Percentiles rank a stretch among this genome's conserved stretches.
phyloP scores from a whole-genome alignment of 257 asterid genomes.

The Solanum ossicruentum region DNA sequence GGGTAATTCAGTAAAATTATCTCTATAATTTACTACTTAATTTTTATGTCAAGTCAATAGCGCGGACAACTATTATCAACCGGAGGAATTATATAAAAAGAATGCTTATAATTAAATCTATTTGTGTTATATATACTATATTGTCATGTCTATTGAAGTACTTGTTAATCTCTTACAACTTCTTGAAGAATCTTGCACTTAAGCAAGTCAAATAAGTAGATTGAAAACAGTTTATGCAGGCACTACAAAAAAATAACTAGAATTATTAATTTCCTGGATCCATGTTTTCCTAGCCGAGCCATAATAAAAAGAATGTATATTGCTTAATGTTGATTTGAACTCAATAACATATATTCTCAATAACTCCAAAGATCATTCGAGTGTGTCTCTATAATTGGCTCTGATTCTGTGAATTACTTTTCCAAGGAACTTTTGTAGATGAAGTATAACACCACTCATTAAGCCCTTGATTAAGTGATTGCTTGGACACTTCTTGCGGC shows the following conservation, averaged over 20 bases:
- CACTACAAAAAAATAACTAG: neutral
- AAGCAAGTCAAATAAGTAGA: neutral
- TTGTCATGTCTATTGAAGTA: neutral
- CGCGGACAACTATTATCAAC: too few relatives aligned
- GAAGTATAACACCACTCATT: neutral
- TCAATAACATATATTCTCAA: neutral
- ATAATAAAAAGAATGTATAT: neutral
- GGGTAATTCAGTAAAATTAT: too few relatives aligned
- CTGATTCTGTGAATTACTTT: neutral
- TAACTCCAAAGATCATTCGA: neutral
- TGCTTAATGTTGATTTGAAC: neutral
- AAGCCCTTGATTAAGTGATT: neutral
- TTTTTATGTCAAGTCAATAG: too few relatives aligned
- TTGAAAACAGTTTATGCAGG: neutral
- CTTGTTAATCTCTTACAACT: neutral
- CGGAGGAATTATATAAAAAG: too few relatives aligned
- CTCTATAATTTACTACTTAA: too few relatives aligned
- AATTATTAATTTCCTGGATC: neutral
- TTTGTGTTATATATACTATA: neutral
- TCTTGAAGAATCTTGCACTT: neutral
- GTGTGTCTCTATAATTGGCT: neutral
- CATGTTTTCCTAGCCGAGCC: too few relatives aligned
- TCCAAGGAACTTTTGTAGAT: neutral
- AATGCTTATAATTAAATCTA: neutral
- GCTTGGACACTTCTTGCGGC: neutral